phyloP scores from a whole-genome alignment of 345 rosid species.

The Syzygium jambos region DNA sequence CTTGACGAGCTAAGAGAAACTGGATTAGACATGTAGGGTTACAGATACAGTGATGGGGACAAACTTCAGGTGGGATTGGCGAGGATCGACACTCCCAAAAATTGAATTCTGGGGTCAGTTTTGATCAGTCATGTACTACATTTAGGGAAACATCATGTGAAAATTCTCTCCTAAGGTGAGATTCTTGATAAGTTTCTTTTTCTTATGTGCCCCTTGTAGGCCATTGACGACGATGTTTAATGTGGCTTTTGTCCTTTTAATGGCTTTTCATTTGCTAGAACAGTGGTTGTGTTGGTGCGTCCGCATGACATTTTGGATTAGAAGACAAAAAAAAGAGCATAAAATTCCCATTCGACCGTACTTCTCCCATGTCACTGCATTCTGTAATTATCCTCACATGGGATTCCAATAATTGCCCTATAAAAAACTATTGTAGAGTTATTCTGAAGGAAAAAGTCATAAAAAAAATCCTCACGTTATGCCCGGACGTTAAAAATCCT shows the following conservation, averaged over 20 bases:
- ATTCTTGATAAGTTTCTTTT: not conserved
- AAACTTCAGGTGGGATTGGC: not conserved
- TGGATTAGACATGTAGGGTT: not conserved
- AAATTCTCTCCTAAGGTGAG: not conserved
- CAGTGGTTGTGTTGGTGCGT: not conserved
- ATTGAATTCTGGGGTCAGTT: not conserved
- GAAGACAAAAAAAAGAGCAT: not conserved
- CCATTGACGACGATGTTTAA: not conserved
- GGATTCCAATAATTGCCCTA: not conserved
- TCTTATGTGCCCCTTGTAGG: not conserved
- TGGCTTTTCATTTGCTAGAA: not conserved
- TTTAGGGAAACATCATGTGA: not conserved
- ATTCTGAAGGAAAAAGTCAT: not conserved
- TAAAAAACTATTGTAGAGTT: not conserved
- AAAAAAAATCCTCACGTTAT: no score
- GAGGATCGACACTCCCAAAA: not conserved
- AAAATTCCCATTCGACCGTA: not conserved
- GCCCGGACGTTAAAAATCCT: no score
- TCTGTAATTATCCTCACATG: not conserved
- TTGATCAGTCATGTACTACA: not conserved
- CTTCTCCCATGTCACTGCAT: not conserved
- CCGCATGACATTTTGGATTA: not conserved
- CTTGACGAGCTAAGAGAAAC: not conserved
- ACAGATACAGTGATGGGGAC: not conserved
- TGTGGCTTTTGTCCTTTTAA: not conserved